Conservation (phyloP, 192 early-diverging fungal species). For the Podila horticola region DNA sequence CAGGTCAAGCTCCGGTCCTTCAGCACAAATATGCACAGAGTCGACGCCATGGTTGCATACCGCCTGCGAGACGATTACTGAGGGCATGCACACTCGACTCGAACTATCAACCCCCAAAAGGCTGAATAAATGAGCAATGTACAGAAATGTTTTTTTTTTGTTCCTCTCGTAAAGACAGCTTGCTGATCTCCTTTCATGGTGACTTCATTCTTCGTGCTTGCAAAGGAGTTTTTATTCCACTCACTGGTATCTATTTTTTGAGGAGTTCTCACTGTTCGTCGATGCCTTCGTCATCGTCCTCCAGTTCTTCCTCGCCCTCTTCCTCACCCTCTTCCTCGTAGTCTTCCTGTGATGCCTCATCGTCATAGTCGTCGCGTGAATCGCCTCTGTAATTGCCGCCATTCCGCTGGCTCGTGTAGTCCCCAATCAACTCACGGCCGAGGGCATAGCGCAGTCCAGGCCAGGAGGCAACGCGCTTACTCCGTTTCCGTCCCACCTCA, state of each 20-base stretch:
- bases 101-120: background rate
- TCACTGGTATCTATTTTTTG: too few species aligned
- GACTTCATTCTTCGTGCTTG: too few species aligned
- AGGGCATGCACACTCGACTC: background rate
- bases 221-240: too few species aligned
- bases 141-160: too few species aligned
- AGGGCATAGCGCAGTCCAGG: constrained; percentile 31
- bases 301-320: constrained; percentile 16
- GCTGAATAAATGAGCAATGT: too few species aligned
- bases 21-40: constrained; percentile 83
- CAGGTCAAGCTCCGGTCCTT: constrained; percentile 87
- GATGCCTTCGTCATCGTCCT: constrained; percentile 14
- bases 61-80: constrained; percentile 64
- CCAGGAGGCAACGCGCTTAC: constrained; percentile 26
- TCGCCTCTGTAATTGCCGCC: background rate
- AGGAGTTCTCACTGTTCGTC: background rate
- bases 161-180: too few species aligned
- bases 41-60: constrained; percentile 91
- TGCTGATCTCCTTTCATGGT: too few species aligned
- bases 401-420: constrained; percentile 4
- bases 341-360: constrained; percentile 27
- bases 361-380: constrained; percentile 13
- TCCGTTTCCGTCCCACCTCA: constrained; percentile 3
- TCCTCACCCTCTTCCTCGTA: constrained; percentile 7
- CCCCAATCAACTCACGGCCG: constrained; percentile 27